phyloP scores from a whole-genome alignment of 306 rosid genomes.

The Senna siamea region DNA sequence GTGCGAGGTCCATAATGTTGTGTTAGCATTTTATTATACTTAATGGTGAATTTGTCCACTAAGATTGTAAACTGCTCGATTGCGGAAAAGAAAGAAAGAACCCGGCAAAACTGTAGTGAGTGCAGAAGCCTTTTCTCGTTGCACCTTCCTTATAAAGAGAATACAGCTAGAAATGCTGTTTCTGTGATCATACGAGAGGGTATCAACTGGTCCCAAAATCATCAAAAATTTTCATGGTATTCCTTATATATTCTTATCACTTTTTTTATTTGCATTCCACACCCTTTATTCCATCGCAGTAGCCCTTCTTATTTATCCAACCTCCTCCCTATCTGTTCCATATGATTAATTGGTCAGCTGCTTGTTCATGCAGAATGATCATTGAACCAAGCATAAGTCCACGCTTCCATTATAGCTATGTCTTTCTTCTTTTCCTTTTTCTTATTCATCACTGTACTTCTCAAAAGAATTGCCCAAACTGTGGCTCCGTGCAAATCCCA shows the following conservation, averaged over 20 bases:
- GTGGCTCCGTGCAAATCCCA: constrained; percentile 74
- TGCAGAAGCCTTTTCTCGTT: constrained; percentile 44
- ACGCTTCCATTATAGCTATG: constrained; percentile 36
- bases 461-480: constrained; percentile 74
- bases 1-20: constrained; percentile 50
- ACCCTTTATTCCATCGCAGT: constrained; percentile 64
- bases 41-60: constrained; percentile 40
- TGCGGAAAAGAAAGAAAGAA: constrained; percentile 34
- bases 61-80: constrained; percentile 37
- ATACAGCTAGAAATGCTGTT: constrained; percentile 39
- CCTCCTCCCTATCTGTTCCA: constrained; percentile 38
- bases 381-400: constrained; percentile 44
- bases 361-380: constrained; percentile 50
- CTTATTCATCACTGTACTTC: constrained; percentile 47
- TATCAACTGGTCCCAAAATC: constrained; percentile 60
- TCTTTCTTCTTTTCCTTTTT: constrained; percentile 50
- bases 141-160: constrained; percentile 47
- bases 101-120: constrained; percentile 5
- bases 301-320: constrained; percentile 41
- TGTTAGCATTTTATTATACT: constrained; percentile 37
- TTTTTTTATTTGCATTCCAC: constrained; percentile 37
- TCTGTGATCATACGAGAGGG: constrained; percentile 52
- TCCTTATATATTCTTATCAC: constrained; percentile 62
- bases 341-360: constrained; percentile 40
- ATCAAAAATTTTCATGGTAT: constrained; percentile 44